These are phyloP conservation scores for Macrotyloma uniflorum DNA, from an alignment of 306 rosid species.

Conservation along the genomic window DNA sequence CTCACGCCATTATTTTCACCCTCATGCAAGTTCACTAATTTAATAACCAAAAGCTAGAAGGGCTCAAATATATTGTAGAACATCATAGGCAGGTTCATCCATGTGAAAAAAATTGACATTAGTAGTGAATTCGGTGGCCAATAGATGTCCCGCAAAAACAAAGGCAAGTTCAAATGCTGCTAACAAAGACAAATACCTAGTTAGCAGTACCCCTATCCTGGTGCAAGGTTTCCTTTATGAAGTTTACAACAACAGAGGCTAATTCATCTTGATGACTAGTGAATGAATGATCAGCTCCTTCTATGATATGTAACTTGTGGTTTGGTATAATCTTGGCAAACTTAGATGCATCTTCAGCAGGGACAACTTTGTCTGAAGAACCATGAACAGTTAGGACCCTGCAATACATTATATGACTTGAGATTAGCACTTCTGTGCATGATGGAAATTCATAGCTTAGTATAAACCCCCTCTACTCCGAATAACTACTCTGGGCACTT, in stretches of 20 bases:
- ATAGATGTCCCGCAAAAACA: background rate
- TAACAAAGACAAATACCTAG: constrained; percentile 33
- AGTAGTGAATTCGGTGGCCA: constrained; percentile 24
- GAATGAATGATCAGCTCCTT: constrained; percentile 74
- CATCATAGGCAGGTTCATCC: background rate
- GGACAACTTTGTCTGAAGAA: constrained; percentile 59
- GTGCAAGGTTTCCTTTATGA: constrained; percentile 56
- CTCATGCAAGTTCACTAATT: constrained; percentile 22
- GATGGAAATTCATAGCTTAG: constrained; percentile 11
- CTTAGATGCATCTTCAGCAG: constrained; percentile 59
- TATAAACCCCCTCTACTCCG: background rate
- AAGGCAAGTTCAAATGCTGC: constrained; percentile 7
- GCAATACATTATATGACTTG: constrained; percentile 25
- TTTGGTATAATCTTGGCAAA: constrained; percentile 75
- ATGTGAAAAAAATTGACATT: background rate
- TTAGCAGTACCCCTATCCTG: constrained; percentile 40
- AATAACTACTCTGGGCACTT: background rate
- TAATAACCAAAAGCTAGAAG: background rate
- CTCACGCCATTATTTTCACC: constrained; percentile 5
- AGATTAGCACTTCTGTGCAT: constrained; percentile 26
- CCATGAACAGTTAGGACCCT: constrained; percentile 90
- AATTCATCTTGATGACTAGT: constrained; percentile 61
- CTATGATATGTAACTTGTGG: constrained; percentile 65
- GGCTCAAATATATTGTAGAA: constrained; percentile 3
- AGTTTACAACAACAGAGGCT: constrained; percentile 55